A percentile compares a stretch with the other conserved stretches of the same genome.
phyloP scores from a whole-genome alignment of 2,329 filamentous ascomycete species.

The Trichoderma harzianum region DNA sequence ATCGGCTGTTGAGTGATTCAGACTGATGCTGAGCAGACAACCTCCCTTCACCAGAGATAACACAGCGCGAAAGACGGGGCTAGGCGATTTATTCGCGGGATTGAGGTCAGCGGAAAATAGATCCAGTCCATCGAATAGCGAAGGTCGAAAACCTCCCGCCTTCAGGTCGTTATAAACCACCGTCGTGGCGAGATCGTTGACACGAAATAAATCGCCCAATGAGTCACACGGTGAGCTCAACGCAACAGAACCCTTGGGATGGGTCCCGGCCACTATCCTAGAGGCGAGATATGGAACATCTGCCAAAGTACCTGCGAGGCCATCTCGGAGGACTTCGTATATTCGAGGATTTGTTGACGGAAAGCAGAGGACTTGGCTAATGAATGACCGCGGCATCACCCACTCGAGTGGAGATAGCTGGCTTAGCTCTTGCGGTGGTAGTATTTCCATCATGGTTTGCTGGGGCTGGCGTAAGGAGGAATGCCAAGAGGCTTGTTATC shows the following conservation, averaged over 20 bases:
- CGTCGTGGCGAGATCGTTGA: background rate
- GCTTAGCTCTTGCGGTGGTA: background rate
- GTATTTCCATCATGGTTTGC: background rate
- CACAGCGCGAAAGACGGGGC: constrained; percentile 8
- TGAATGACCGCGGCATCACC: constrained; percentile 13
- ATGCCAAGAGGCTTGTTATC: background rate
- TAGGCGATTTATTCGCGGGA: background rate
- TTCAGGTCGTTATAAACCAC: background rate
- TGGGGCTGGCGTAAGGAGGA: background rate
- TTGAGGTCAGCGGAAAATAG: background rate
- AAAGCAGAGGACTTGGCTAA: constrained; percentile 13
- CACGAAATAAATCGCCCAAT: background rate
- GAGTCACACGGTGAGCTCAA: background rate
- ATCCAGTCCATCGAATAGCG: background rate
- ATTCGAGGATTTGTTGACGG: constrained; percentile 5
- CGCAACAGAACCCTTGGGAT: background rate
- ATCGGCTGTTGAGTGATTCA: constrained; percentile 5
- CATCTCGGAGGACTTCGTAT: background rate
- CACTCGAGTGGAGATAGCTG: constrained; percentile 13
- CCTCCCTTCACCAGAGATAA: constrained; percentile 3
- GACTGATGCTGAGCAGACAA: background rate
- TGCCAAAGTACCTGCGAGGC: background rate
- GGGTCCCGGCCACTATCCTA: background rate
- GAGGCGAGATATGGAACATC: constrained; percentile 11
- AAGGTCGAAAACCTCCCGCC: background rate